Conservation (phyloP, 2,329 filamentous ascomycete genomes). For the Berkeleyomyces rouxiae region DNA sequence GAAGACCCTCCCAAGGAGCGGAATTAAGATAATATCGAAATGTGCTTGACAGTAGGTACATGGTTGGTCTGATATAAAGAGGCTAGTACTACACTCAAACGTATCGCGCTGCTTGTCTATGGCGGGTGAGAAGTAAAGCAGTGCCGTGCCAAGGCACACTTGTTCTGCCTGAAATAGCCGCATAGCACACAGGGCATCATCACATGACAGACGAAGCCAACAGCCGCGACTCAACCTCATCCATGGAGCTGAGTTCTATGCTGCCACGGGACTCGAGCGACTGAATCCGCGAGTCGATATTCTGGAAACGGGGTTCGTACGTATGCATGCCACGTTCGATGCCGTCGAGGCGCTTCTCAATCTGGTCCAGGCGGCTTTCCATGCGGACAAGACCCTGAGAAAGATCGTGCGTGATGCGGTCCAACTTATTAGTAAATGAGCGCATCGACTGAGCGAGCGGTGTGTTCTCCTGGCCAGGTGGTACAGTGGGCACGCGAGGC, state of each 20-base stretch:
- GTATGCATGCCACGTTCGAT: conserved; percentile 30
- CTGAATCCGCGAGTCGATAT: conserved; percentile 27
- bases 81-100: too few relatives aligned
- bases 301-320: conserved; percentile 30
- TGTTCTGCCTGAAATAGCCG: background rate
- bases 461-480: conserved; percentile 39
- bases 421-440: conserved; percentile 41
- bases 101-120: too few relatives aligned
- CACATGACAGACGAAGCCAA: conserved; percentile 19
- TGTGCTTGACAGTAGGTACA: background rate
- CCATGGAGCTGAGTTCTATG: conserved; percentile 24
- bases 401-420: conserved; percentile 41
- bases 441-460: conserved; percentile 41
- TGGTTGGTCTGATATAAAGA: too few relatives aligned
- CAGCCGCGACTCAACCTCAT: conserved; percentile 29
- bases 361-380: conserved; percentile 31
- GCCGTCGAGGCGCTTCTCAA: conserved; percentile 38
- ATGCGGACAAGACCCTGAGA: conserved; percentile 35
- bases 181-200: background rate
- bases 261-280: conserved; percentile 22
- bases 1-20: background rate
- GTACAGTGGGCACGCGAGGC: conserved; percentile 36
- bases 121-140: background rate
- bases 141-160: too few relatives aligned
- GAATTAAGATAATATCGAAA: background rate